Percentiles rank a stretch among this genome's conserved stretches.
Conservation (phyloP, 805 yeast genomes). For the Hanseniaspora valbyensis region DNA sequence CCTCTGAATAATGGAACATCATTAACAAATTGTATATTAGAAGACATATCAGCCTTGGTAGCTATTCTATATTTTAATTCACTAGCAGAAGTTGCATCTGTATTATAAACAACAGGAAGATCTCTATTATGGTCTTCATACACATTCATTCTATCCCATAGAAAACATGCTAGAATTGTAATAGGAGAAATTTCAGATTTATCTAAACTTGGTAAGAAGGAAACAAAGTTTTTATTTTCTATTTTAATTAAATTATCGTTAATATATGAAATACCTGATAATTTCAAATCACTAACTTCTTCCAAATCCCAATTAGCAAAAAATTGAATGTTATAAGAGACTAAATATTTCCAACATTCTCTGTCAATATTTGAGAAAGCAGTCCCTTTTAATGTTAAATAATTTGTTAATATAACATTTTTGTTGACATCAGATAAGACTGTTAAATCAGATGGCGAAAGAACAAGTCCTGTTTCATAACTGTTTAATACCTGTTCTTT, state of each 20-base stretch:
- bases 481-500: not conserved
- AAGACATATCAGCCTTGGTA: not conserved
- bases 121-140: conserved; percentile 13
- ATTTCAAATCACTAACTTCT: conserved; percentile 5
- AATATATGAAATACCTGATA: not conserved
- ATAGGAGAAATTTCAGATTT: conserved; percentile 13
- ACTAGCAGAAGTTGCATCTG: not conserved
- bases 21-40: not conserved
- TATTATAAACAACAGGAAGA: conserved; percentile 5
- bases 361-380: conserved; percentile 10
- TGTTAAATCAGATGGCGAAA: not conserved
- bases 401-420: conserved; percentile 10
- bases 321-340: conserved; percentile 8
- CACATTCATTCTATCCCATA: conserved; percentile 13
- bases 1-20: conserved; percentile 13
- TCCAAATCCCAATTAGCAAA: conserved; percentile 12
- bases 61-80: conserved; percentile 12
- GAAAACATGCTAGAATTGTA: conserved; percentile 10
- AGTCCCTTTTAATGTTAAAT: conserved; percentile 12
- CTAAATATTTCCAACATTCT: conserved; percentile 14
- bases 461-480: not conserved
- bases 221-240: conserved; percentile 6
- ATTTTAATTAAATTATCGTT: conserved; percentile 3
- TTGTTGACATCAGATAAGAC: conserved; percentile 5
- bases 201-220: conserved; percentile 5